Percentiles rank a stretch among this genome's conserved stretches.
Conservation (phyloP, 2,329 filamentous ascomycete species). For the Diaporthe nobilis region DNA sequence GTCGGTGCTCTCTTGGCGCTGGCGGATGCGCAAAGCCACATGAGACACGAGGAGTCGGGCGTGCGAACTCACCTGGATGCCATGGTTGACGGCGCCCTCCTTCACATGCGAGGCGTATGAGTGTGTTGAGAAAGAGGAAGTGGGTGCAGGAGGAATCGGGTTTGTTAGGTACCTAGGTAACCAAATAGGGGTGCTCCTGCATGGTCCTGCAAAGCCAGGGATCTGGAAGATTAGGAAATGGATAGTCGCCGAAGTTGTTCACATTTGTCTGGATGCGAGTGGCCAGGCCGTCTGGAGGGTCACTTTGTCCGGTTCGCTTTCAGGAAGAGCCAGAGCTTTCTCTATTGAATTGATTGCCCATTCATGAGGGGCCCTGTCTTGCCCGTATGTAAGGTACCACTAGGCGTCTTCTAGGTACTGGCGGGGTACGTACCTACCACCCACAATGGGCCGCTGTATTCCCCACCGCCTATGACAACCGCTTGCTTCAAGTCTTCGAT, state of each 20-base stretch:
- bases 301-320: conserved; percentile 31
- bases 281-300: conserved; percentile 1
- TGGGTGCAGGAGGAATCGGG: conserved; percentile 21
- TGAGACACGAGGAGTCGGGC: not conserved
- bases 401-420: conserved; percentile 2
- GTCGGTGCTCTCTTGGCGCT: not conserved
- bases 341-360: not conserved
- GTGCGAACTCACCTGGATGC: conserved; percentile 49
- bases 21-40: not conserved
- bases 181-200: conserved; percentile 34
- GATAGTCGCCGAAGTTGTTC: conserved; percentile 11
- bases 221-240: conserved; percentile 33
- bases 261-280: conserved; percentile 32
- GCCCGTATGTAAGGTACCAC: conserved; percentile 16
- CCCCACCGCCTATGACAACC: not conserved
- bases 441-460: not conserved
- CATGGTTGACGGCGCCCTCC: conserved; percentile 36
- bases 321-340: not conserved
- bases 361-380: conserved; percentile 14
- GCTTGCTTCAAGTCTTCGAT: not conserved
- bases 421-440: conserved; percentile 25
- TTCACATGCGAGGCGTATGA: conserved; percentile 35
- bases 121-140: conserved; percentile 20
- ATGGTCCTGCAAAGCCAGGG: conserved; percentile 31
- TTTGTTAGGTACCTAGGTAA: conserved; percentile 33